Conservation (phyloP, 148 eudicot genomes). For the Rhododendron williamsianum region DNA sequence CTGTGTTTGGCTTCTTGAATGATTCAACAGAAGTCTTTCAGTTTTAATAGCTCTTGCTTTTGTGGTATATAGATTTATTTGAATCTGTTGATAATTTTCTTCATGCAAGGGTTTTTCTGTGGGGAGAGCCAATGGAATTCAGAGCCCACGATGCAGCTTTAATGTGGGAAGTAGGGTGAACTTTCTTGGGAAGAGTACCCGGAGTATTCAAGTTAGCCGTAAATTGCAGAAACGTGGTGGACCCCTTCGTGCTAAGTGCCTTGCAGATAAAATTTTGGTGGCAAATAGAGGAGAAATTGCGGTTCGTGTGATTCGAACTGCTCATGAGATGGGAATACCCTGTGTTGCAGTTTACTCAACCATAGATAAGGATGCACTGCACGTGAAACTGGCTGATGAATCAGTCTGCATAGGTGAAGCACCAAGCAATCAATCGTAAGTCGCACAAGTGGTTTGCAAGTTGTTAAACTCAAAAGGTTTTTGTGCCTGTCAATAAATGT, state of each 20-base stretch:
- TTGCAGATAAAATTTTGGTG: conserved; percentile 71
- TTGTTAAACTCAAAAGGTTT: neutral
- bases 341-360: conserved; percentile 98
- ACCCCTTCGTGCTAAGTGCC: conserved; percentile 66
- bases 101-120: conserved; percentile 53
- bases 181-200: conserved; percentile 53
- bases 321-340: conserved; percentile 98
- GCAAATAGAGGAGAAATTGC: conserved; percentile 99
- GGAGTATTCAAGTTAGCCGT: conserved; percentile 32
- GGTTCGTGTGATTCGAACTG: conserved; percentile 93
- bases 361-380: conserved; percentile 95
- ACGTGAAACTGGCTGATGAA: conserved; percentile 93
- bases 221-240: conserved; percentile 58
- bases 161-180: conserved; percentile 45
- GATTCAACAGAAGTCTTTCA: neutral
- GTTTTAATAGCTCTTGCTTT: neutral
- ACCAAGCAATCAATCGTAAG: conserved; percentile 97
- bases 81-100: conserved; percentile 6
- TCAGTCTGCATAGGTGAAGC: conserved; percentile 99
- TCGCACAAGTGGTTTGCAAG: neutral
- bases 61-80: neutral
- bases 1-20: neutral
- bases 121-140: conserved; percentile 45
- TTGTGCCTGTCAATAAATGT: neutral
- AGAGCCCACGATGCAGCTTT: conserved; percentile 53